Conservation (phyloP, 2,329 filamentous ascomycete species). For the Macroventuria anomochaeta region DNA sequence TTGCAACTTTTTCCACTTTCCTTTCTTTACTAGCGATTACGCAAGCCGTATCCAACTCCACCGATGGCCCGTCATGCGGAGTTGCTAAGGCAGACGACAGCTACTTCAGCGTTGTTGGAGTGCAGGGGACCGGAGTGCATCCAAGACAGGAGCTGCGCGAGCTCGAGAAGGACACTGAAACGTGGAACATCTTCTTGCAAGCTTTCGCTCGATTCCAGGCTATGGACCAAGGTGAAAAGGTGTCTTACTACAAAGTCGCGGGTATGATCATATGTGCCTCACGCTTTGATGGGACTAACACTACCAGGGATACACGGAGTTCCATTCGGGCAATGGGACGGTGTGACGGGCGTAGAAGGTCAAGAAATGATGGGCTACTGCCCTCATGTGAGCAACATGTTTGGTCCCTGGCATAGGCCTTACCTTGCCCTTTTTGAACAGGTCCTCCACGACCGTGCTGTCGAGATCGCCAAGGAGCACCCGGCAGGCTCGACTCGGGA, state of each 20-base stretch:
- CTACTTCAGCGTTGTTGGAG: slow-evolving; percentile 43
- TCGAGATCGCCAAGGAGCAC: slow-evolving; percentile 40
- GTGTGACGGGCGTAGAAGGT: slow-evolving; percentile 29
- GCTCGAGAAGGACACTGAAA: slow-evolving; percentile 39
- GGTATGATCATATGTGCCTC: slow-evolving; percentile 21
- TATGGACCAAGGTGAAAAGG: slow-evolving; percentile 40
- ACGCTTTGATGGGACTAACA: neutral
- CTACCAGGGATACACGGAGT: slow-evolving; percentile 40
- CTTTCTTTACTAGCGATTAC: slow-evolving; percentile 26
- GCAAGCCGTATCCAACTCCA: slow-evolving; percentile 26
- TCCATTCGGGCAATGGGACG: slow-evolving; percentile 39
- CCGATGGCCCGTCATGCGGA: slow-evolving; percentile 32
- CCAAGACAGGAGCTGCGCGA: slow-evolving; percentile 39
- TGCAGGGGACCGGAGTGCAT: slow-evolving; percentile 40
- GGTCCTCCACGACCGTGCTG: slow-evolving; percentile 38
- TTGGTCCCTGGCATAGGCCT: slow-evolving; percentile 42
- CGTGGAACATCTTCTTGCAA: slow-evolving; percentile 43
- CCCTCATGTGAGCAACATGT: slow-evolving; percentile 40
- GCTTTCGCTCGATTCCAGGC: slow-evolving; percentile 41
- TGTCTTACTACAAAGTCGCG: slow-evolving; percentile 43
- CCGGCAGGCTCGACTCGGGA: slow-evolving; percentile 30
- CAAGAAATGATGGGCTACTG: slow-evolving; percentile 39
- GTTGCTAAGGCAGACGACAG: slow-evolving; percentile 28
- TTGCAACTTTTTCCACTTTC: slow-evolving; percentile 24
- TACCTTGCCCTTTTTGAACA: slow-evolving; percentile 45